A percentile compares a stretch with the other conserved stretches of the same genome.
Evolutionary conservation across 2,329 filamentous ascomycete genomes (phyloP).

Genomic region (Pseudogymnoascus sp.): DNA sequence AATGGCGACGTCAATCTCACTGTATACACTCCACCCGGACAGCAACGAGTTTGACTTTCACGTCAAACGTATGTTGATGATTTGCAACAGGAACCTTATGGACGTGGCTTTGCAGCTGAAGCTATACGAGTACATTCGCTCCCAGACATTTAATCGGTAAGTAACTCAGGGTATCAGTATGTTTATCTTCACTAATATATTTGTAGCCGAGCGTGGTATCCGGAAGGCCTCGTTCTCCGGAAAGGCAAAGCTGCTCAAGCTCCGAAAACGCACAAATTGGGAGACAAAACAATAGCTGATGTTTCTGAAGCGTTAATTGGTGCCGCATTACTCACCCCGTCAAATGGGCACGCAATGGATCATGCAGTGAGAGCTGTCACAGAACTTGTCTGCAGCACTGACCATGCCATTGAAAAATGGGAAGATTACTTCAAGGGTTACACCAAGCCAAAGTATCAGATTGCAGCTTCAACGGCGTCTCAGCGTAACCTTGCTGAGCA

Average conservation of each 20-base stretch:
- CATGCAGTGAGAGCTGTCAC: constrained; percentile 56
- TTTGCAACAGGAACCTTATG: constrained; percentile 88
- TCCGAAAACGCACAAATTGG: constrained; percentile 55
- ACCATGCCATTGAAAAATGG: constrained; percentile 63
- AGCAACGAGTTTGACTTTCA: constrained; percentile 82
- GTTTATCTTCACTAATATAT: background rate
- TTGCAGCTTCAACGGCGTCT: constrained; percentile 48
- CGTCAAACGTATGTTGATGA: constrained; percentile 78
- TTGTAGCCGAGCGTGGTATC: constrained; percentile 72
- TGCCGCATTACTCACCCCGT: constrained; percentile 55
- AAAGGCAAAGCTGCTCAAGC: constrained; percentile 58
- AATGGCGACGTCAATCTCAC: constrained; percentile 83
- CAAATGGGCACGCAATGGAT: constrained; percentile 39
- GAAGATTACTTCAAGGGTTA: constrained; percentile 66
- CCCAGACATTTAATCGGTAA: constrained; percentile 66
- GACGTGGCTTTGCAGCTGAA: constrained; percentile 58
- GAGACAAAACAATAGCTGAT: constrained; percentile 86
- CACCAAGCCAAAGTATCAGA: constrained; percentile 62
- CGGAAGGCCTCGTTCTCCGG: constrained; percentile 62
- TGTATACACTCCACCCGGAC: constrained; percentile 68
- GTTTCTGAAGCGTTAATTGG: constrained; percentile 93
- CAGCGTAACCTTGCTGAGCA: constrained; percentile 60
- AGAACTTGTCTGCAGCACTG: constrained; percentile 56
- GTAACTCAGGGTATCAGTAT: constrained; percentile 16
- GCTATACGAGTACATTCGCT: constrained; percentile 69